Conservation (phyloP, 345 rosid genomes). For the Toxicodendron radicans region DNA sequence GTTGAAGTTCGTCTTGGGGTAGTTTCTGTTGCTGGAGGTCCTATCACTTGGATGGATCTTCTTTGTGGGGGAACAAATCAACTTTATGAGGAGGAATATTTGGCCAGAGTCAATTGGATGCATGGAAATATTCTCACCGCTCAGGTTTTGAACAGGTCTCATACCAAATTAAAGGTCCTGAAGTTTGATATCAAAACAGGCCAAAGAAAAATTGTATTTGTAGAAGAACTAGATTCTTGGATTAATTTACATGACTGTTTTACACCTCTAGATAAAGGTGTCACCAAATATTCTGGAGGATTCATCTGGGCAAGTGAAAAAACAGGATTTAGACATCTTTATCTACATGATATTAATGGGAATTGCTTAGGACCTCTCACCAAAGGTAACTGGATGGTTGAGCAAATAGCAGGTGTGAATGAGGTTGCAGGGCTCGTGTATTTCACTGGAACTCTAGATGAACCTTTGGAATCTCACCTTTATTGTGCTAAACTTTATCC, state of each 20-base stretch:
- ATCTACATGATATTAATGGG: conserved; percentile 74
- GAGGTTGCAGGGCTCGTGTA: conserved; percentile 65
- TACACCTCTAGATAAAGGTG: conserved; percentile 71
- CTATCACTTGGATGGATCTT: conserved; percentile 84
- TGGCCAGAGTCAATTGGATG: conserved; percentile 91
- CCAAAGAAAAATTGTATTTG: conserved; percentile 53
- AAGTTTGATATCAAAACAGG: conserved; percentile 77
- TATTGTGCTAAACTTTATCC: conserved; percentile 57
- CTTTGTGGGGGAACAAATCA: conserved; percentile 65
- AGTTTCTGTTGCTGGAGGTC: conserved; percentile 70
- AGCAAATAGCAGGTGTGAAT: conserved; percentile 80
- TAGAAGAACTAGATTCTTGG: conserved; percentile 74
- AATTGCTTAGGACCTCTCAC: conserved; percentile 76
- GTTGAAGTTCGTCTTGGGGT: conserved; percentile 86
- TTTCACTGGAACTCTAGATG: conserved; percentile 84
- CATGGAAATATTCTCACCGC: conserved; percentile 61
- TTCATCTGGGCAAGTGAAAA: conserved; percentile 97
- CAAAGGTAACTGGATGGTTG: conserved; percentile 92
- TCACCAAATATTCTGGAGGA: conserved; percentile 57
- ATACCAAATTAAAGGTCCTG: conserved; percentile 59
- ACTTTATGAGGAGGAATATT: conserved; percentile 63
- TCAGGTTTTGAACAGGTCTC: conserved; percentile 84
- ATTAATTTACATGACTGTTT: conserved; percentile 89
- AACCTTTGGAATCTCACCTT: conserved; percentile 74
- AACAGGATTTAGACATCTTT: conserved; percentile 86